These are phyloP conservation scores for Exophiala alcalophila DNA, from an alignment of 2,329 filamentous ascomycete genomes.

Conservation along the genomic window DNA sequence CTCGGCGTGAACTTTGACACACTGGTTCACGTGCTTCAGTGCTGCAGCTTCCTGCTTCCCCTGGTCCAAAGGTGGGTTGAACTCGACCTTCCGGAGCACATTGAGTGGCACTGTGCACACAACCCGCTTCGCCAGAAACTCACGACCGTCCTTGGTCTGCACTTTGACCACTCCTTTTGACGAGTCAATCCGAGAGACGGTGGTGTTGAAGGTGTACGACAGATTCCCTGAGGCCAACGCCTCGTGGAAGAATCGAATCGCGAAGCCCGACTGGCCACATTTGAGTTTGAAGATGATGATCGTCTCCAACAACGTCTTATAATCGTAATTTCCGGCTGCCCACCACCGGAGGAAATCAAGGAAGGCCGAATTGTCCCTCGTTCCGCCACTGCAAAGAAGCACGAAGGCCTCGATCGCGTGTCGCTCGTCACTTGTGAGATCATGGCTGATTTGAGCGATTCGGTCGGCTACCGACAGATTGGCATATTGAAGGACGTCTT, in stretches of 20 bases:
- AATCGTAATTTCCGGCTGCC: slow-evolving; percentile 45
- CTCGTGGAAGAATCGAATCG: slow-evolving; percentile 47
- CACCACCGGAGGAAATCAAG: slow-evolving; percentile 52
- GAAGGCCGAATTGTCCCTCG: slow-evolving; percentile 45
- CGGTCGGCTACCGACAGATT: slow-evolving; percentile 44
- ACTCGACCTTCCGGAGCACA: slow-evolving; percentile 42
- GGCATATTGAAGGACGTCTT: slow-evolving; percentile 39
- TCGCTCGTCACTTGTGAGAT: slow-evolving; percentile 43
- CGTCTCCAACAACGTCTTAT: slow-evolving; percentile 40
- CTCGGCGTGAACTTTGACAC: slow-evolving; percentile 49
- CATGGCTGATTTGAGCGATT: slow-evolving; percentile 40
- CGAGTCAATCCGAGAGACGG: slow-evolving; percentile 37
- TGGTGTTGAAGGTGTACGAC: slow-evolving; percentile 43
- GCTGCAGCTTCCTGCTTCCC: slow-evolving; percentile 39
- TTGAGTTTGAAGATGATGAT: slow-evolving; percentile 45
- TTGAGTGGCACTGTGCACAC: slow-evolving; percentile 48
- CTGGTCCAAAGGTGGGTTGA: slow-evolving; percentile 41
- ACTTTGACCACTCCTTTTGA: slow-evolving; percentile 35
- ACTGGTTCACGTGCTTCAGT: slow-evolving; percentile 47
- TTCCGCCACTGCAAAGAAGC: slow-evolving; percentile 44
- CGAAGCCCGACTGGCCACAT: slow-evolving; percentile 47
- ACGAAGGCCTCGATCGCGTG: slow-evolving; percentile 43
- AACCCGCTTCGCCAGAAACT: slow-evolving; percentile 34
- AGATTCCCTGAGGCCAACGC: slow-evolving; percentile 41
- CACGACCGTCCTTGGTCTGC: slow-evolving; percentile 34